Evolutionary conservation across 495 filamentous ascomycete species (phyloP), one percentile per base, ranked within the genome.

Genomic region (Aspergillus funiculosus): DNA sequence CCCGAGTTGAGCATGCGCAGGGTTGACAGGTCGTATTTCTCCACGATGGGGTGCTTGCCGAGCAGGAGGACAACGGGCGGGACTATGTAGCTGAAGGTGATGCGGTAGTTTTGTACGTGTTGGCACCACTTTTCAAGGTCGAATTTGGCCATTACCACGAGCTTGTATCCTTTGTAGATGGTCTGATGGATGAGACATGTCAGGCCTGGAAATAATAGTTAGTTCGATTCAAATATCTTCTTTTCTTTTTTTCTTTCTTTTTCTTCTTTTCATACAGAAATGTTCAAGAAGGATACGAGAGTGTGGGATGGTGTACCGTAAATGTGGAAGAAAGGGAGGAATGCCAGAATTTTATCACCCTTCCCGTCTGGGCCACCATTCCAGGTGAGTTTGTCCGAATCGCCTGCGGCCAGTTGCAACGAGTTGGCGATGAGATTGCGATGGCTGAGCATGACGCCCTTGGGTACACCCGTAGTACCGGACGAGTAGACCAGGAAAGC

Each of bases 311-410:
- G 34, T 69, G 25, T 60, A 77, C 86, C 87, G 55, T 95, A 97
- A 48, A 95, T 92, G 63, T 97, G 91, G 67, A 89, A 96, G 60
- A 98, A 95, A 0, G 92, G 92, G 29, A 96, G 66, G 46, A 96
- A 83, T 1, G 83, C 88, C 29, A 96, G 56, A 14, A 92, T 60
- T 14, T 71, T 78, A 56, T 94, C 87, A 1, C 84, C 82, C 30
- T 78, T 66, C 0, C 78, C 79, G 59, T 82, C 78, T 11, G 59
- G 47, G 2, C 82, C 79, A 5, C 77, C 79, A 32, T 81, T 65
- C 63, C 79, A 80, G 2, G 58, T 70, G 46, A 88, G 58, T 32
- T 84, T 71, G 1, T 66, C 67, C 1, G 67, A 75, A 27, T 95
- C 87, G 1, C 69, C 77, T 19, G 68, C 66, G 6, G 64, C 71